Conservation (phyloP, 805 yeast genomes). For the Metschnikowia cerradonensis region DNA sequence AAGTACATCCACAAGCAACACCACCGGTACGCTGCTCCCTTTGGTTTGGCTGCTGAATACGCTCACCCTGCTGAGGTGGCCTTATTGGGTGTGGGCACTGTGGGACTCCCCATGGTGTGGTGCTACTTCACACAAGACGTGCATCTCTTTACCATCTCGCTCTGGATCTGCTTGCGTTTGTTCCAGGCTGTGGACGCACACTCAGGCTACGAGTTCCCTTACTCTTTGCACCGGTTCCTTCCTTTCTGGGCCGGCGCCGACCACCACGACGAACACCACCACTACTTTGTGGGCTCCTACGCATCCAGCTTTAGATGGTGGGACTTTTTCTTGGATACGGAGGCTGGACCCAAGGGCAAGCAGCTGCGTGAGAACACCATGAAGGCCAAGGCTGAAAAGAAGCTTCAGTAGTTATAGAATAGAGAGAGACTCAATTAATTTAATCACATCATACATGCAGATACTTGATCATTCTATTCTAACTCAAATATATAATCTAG, state of each 20-base stretch:
- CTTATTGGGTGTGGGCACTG: slow-evolving; percentile 56
- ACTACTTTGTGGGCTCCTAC: slow-evolving; percentile 82
- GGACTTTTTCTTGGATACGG: slow-evolving; percentile 87
- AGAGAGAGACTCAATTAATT: too few species aligned
- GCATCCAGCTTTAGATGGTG: slow-evolving; percentile 96
- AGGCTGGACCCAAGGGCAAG: slow-evolving; percentile 81
- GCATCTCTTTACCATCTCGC: slow-evolving; percentile 51
- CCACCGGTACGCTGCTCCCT: slow-evolving; percentile 60
- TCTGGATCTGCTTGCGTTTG: slow-evolving; percentile 51
- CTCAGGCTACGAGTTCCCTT: slow-evolving; percentile 60
- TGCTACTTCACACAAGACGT: slow-evolving; percentile 43
- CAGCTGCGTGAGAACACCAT: slow-evolving; percentile 64
- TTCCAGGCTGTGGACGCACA: slow-evolving; percentile 60
- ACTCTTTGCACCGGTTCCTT: slow-evolving; percentile 52
- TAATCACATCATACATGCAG: too few species aligned
- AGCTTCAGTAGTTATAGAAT: slow-evolving; percentile 10
- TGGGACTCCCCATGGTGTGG: slow-evolving; percentile 55
- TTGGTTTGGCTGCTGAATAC: slow-evolving; percentile 58
- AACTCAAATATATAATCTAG: too few species aligned
- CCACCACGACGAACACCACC: slow-evolving; percentile 60
- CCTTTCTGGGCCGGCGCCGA: slow-evolving; percentile 68
- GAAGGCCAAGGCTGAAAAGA: slow-evolving; percentile 51
- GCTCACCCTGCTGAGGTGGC: slow-evolving; percentile 59
- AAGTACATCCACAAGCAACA: slow-evolving; percentile 58
- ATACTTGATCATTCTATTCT: too few species aligned